Base-by-base conservation (phyloP, 805 yeast species). In the Lipomyces japonicus region DNA sequence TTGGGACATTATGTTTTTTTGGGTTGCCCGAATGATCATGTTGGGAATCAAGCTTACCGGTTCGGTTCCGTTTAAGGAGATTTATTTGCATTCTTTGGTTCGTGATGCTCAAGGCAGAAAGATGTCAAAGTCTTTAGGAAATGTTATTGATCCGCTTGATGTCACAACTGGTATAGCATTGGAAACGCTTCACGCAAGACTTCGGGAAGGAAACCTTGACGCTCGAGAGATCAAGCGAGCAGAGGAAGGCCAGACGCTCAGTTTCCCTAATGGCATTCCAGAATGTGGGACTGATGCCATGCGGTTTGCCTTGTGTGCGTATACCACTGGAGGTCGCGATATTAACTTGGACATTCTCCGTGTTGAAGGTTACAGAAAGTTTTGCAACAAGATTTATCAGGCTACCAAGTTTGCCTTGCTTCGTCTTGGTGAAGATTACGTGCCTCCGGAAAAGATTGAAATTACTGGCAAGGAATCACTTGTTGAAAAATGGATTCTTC, bases 251-350 rank as follows among this genome's bases (percentile, higher is more conserved):
- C 97, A 93, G 74, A 80, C 77, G 62, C 75, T 80, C 64, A 82
- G 95, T 10, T 91, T 89, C 76, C 98, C 98, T 59, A 82, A 82
- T 62, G 98, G 98, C 75, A 90, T 91, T 61, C 97, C 97, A 50
- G 96, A 93, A 75, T 93, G 98, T 79, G 98, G 98, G 75, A 90
- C 97, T 44, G 98, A 93, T 71, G 98, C 98, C 39, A 75, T 93
- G 74, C 83, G 98, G 75, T 93, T 93, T 68, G 97, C 98, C 35
- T 79, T 91, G 60, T 93, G 97, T 79, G 96, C 97, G 46, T 93
- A 91, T 76, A 85, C 96, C 46, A 91, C 97, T 42, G 98, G 98
- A 74, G 97, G 97, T 63, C 83, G 97, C 73, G 98, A 93, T 66
- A 93, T 93, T 69, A 93, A 93, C 74, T 77, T 93, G 68, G 97